Base-by-base conservation (phyloP, 805 yeast genomes). In the Candida boidinii region DNA sequence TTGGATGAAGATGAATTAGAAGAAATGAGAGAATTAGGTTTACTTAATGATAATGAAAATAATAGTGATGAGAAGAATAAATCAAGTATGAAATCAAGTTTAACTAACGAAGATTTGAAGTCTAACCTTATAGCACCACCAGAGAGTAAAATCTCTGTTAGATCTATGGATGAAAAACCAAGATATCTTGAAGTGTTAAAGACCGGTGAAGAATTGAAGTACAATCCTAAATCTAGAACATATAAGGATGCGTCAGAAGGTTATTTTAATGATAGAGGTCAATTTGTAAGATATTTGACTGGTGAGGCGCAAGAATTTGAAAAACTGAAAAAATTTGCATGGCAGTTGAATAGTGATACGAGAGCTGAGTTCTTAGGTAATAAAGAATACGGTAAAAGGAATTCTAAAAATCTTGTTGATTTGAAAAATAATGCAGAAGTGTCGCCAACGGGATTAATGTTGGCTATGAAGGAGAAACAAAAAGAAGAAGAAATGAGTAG, bases 151-250 rank as follows among this genome's bases (percentile, higher is more conserved):
- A 61, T 58, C 33, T 53, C 70, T 7, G 67, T 81, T 0, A 57
- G 95, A 30, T 73, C 81, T 21, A 51, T 88, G 34, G 81, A 77
- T 39, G 95, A 86, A 48, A 74, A 74, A 25, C 94, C 95, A n/a
- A 54, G 73, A 40, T 74, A 85, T 62, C 47, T 73, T 45, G 59
- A 73, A 48, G 66, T 77, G 28, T 56, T 72, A 9, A 60, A 65
- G 39, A 49, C 66, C 1, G 63, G 58, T 7, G 53, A 56, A 18
- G 68, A 64, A 26, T 53, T 69, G 7, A 62, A 65, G 16, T 70
- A 70, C 44, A 75, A 76, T 45, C 78, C 80, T 2, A 72, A 66
- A 45, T 65, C 79, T 3, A 56, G 78, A 35, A 56, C 55, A 4
- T 49, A 51, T 31, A 49, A 53, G 32, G 59, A 55, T 34, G 38